Base-by-base conservation (phyloP, 2,329 filamentous ascomycete genomes). In the Colletotrichum karsti region DNA sequence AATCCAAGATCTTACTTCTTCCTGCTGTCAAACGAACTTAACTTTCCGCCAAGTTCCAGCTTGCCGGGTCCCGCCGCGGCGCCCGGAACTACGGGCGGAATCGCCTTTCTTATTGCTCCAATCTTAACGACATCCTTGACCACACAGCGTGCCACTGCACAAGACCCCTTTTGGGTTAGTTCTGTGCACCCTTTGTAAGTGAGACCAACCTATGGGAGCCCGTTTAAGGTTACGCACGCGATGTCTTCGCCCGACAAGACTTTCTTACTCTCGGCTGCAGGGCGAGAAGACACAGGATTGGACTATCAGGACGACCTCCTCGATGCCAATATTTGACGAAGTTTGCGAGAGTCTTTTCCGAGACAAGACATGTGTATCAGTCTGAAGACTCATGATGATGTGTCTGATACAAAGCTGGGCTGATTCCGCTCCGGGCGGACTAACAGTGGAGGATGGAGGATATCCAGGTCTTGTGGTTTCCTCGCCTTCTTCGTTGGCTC, bases 211-310 rank as follows among this genome's bases (percentile, higher is more conserved):
- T 33, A 62, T 50, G 24, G 8, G 15, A 50, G 4, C n/a, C 24
- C 18, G n/a, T n/a, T n/a, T n/a, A 22, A 20, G 9, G 13, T 39
- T 44, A 12, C 24, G n/a, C 26, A 44, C 10, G n/a, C 15, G 13
- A 39, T 39, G 35, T 24, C 26, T 44, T 42, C 39, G 20, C 12
- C 56, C n/a, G 37, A 46, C 35, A 28, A 5, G n/a, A 15, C 8
- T 61, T 37, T 61, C 46, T 65, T 48, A 33, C 15, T 13, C 37
- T 20, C 15, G 37, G 24, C 41, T 37, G 56, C 56, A 61, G 56
- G 62, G 56, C 15, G 37, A 18, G 12, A n/a, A 30, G 13, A 37
- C 44, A 15, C 8, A 13, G 5, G 26, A 24, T 35, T 61, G 42
- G 54, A 13, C 53, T 50, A 6, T 37, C 30, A n/a, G 10, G 26